phyloP scores from a whole-genome alignment of 306 rosid genomes.

The Coriaria nepalensis region DNA sequence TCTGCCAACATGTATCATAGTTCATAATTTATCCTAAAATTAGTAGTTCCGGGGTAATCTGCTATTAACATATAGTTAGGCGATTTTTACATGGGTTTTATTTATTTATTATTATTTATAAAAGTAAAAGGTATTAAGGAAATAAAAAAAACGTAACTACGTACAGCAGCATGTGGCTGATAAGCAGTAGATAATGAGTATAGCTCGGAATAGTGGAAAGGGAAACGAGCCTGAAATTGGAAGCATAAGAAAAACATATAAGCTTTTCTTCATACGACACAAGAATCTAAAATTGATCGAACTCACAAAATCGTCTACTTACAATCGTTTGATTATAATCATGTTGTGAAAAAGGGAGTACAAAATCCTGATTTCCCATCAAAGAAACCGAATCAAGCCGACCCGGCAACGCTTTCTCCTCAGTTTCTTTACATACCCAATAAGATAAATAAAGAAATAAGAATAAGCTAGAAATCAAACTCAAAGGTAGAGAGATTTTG shows the following conservation, averaged over 20 bases:
- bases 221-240: constrained; percentile 37
- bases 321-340: constrained; percentile 36
- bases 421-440: constrained; percentile 15
- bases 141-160: no score
- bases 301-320: constrained; percentile 23
- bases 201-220: constrained; percentile 33
- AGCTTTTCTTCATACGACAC: constrained; percentile 10
- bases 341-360: constrained; percentile 23
- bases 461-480: constrained; percentile 19
- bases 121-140: no score
- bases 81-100: no score
- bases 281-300: background rate
- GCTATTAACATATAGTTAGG: no score
- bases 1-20: no score
- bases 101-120: no score
- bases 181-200: constrained; percentile 31
- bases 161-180: constrained; percentile 33
- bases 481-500: background rate
- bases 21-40: no score
- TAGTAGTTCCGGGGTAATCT: no score
- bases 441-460: constrained; percentile 9
- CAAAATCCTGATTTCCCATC: constrained; percentile 24
- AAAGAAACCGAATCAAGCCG: constrained; percentile 14
- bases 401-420: constrained; percentile 21
- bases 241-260: constrained; percentile 12